Evolutionary conservation across 2,329 filamentous ascomycete species (phyloP).

Genomic region (Fusarium anguioides): DNA sequence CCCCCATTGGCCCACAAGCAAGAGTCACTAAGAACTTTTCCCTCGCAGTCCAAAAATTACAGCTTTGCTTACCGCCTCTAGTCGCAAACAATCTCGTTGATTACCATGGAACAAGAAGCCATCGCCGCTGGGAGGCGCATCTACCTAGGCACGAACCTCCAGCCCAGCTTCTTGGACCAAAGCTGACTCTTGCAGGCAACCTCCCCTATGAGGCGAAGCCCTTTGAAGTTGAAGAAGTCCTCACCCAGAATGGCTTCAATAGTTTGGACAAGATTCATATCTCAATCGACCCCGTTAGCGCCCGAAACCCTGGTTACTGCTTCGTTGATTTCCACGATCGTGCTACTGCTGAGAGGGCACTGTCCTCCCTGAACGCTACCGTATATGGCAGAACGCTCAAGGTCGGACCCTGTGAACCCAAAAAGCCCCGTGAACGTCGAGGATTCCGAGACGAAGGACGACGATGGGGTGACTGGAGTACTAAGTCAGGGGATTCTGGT

Average conservation of each 20-base stretch:
- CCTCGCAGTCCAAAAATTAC: background rate
- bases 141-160: constrained; percentile 59
- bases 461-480: constrained; percentile 59
- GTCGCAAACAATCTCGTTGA: background rate
- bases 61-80: background rate
- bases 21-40: constrained; percentile 4
- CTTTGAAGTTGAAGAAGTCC: constrained; percentile 69
- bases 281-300: constrained; percentile 74
- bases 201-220: constrained; percentile 66
- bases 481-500: constrained; percentile 23
- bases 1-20: constrained; percentile 6
- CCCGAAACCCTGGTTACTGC: constrained; percentile 78
- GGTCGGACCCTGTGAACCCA: constrained; percentile 73
- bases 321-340: constrained; percentile 74
- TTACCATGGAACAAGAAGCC: constrained; percentile 34
- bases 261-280: constrained; percentile 70
- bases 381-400: constrained; percentile 70
- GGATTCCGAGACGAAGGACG: constrained; percentile 38
- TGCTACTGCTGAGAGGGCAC: constrained; percentile 63
- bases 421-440: constrained; percentile 45
- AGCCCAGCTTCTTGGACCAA: background rate
- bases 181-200: constrained; percentile 51
- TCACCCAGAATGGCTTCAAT: constrained; percentile 57
- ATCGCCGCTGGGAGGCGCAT: constrained; percentile 58
- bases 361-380: constrained; percentile 64